phyloP scores from a whole-genome alignment of 345 rosid species.

The Garcia nutans region DNA sequence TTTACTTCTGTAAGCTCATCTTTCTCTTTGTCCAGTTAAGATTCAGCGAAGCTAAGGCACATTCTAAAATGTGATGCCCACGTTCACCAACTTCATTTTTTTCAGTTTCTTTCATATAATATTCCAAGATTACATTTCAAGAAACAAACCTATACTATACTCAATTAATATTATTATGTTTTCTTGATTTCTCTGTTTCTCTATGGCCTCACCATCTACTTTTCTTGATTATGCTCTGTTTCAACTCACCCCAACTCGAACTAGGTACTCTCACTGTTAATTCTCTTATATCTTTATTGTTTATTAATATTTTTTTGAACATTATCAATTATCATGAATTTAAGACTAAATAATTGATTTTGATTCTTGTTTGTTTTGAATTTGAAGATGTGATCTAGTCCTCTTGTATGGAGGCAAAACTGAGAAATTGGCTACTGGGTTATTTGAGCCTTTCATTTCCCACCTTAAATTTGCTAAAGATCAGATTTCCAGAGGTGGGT shows the following conservation, averaged over 20 bases:
- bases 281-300: neutral
- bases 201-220: constrained; percentile 52
- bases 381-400: constrained; percentile 71
- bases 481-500: constrained; percentile 81
- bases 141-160: neutral
- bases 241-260: constrained; percentile 91
- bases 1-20: neutral
- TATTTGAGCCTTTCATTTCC: constrained; percentile 72
- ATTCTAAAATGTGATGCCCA: neutral
- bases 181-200: neutral
- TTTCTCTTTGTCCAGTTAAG: constrained; percentile 13
- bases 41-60: neutral
- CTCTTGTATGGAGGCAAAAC: constrained; percentile 55
- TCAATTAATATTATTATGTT: constrained; percentile 1
- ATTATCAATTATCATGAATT: neutral
- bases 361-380: neutral
- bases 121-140: neutral
- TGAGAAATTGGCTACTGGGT: constrained; percentile 87
- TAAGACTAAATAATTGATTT: too few species aligned
- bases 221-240: constrained; percentile 71
- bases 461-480: constrained; percentile 75
- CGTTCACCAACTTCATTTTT: neutral
- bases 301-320: neutral
- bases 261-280: constrained; percentile 44
- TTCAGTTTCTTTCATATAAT: neutral